Conservation (phyloP, 352 stramenopile genomes). For the Pythium phragmitis region DNA sequence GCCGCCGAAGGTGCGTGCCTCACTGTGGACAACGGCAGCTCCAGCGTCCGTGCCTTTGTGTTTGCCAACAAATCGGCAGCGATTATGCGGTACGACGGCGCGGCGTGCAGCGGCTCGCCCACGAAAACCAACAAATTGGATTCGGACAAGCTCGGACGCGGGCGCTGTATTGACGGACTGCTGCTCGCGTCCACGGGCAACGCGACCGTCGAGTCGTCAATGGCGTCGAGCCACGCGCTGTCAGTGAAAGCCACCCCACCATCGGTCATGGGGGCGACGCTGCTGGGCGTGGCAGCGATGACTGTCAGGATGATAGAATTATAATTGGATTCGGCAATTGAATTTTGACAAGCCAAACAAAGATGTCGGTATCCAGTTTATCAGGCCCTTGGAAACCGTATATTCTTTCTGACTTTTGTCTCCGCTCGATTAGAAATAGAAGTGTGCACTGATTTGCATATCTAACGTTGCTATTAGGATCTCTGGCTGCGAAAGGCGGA, state of each 20-base stretch:
- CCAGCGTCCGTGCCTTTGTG: constrained; percentile 38
- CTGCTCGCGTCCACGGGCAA: constrained; percentile 14
- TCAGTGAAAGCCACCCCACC: background rate
- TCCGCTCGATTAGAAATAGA: background rate
- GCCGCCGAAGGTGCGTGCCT: constrained; percentile 43
- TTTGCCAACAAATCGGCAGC: constrained; percentile 31
- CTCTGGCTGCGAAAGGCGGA: constrained; percentile 3
- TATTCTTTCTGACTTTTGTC: background rate
- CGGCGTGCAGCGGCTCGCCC: constrained; percentile 32
- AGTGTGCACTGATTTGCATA: background rate
- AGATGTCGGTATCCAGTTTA: background rate
- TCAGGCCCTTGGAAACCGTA: background rate
- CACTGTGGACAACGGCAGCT: constrained; percentile 37
- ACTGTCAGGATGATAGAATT: background rate
- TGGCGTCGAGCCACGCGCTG: background rate
- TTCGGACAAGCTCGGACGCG: background rate
- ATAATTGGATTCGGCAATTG: background rate
- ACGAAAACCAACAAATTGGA: constrained; percentile 31
- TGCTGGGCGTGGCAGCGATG: background rate
- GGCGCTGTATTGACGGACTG: constrained; percentile 10
- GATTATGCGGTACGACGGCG: constrained; percentile 34
- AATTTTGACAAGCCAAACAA: background rate
- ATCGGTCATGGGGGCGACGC: background rate
- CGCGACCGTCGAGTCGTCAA: background rate
- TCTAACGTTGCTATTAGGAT: constrained; percentile 18